Base-by-base conservation (phyloP, 2,329 filamentous ascomycete genomes). In the Epichloe hybrida region DNA sequence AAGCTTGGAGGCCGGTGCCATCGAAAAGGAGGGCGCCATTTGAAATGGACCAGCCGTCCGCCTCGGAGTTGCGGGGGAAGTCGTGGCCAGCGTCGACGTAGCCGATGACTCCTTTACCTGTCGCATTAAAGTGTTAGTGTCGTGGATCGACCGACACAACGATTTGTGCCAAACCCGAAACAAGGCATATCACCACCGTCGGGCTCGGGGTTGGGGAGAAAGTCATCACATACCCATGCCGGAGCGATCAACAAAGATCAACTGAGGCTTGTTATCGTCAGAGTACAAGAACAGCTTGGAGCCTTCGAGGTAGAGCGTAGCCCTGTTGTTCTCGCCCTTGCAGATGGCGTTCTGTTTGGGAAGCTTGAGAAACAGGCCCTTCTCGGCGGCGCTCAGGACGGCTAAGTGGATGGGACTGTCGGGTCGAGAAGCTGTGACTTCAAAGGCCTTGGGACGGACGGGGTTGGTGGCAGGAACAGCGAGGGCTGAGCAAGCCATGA, bases 231-330 rank as follows among this genome's bases (percentile, higher is more conserved):
- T 72, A 72, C 75, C 77, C 76, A 80, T 79, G 58, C 76, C 77
- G 44, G 74, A 78, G 43, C 73, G 72, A 62, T 82, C 77, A 40
- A 72, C 72, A 55, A 59, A 81, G 48, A 76, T 52, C 57, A 73
- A 64, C 66, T 81, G 79, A 3, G 65, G 63, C 36, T 55, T 66
- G 4, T 63, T 66, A 21, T 65, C 64, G 27, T 59, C 55, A 36
- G 68, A 56, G 55, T 69, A 79, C 35, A 83, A 70, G 60, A 62
- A 72, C 31, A 79, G 69, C 43, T 66, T 66, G 45, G 66, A 66
- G 44, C 74, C 65, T 40, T 68, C 49, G 56, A 80, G 63, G 56
- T 66, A 65, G 63, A 82, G 79, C 40, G 71, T 76, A 47, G 76
- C 78, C 37, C 58, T 62, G 54, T 70, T 63, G 40, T 64, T 57